Base-by-base conservation (phyloP, 2,329 filamentous ascomycete species). In the Colletotrichum eremochloae region DNA sequence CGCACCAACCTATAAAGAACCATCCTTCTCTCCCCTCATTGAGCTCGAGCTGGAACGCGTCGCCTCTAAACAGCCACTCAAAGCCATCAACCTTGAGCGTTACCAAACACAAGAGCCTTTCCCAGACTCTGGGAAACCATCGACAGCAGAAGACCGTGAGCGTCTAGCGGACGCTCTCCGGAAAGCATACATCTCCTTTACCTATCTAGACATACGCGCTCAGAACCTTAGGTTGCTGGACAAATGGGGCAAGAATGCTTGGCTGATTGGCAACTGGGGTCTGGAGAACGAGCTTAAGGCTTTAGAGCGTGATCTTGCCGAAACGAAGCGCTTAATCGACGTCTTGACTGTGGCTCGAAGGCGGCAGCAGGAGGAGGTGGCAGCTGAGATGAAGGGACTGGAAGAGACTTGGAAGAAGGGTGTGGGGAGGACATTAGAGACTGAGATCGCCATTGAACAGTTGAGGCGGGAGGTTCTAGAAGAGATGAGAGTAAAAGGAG, bases 191-290 rank as follows among this genome's bases (percentile, higher is more conserved):
- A 81, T 86, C 0, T 82, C 85, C 61, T 84, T 83, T 53, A 79
- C 84, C n/a, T 89, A 90, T 81, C 84, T 91, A 15, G 75, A 80
- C 15, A 78, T 82, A n/a, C 87, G 89, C 4, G 80, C 84, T 46
- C 77, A 85, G 42, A 86, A 90, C 81, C 89, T 97, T 24, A 84
- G 86, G 1, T 86, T 97, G n/a, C 88, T 97, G 29, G 93, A 96
- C 77, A 87, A 87, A 63, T 92, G 92, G 81, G 96, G 96, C 76
- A 94, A 94, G 83, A 97, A 97, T 81, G 92, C 94, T 12, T 98
- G 96, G 96, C 86, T 99, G 67, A 88, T 97, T 11, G 90, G 90
- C 7, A 99, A 99, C 81, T 90, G 92, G 76, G 90, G 93, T 76
- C 82, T 95, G 29, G 96, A 98, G 82, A 89, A 90, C 55, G 88